Percentiles rank a stretch among this genome's conserved stretches.
Evolutionary conservation across 1,139 yeast species (phyloP).

Genomic region (Suhomyces coccinellae): DNA sequence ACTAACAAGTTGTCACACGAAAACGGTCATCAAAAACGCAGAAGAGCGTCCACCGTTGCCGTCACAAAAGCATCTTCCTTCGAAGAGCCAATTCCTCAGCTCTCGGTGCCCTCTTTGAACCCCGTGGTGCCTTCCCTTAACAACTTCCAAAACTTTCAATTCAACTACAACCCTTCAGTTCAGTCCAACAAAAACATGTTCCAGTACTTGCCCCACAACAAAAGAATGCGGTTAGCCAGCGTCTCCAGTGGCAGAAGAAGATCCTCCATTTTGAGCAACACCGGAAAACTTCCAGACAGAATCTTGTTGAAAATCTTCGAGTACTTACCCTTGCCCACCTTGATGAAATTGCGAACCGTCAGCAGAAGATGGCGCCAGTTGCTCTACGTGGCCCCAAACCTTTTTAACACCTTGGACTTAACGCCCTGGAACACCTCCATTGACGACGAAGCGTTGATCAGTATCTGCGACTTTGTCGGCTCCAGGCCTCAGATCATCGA

Average conservation of each 20-base stretch:
- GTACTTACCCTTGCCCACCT: slow-evolving; percentile 50
- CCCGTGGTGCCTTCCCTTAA: slow-evolving; percentile 35
- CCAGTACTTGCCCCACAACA: slow-evolving; percentile 54
- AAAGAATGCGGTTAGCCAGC: slow-evolving; percentile 48
- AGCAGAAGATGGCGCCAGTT: slow-evolving; percentile 69
- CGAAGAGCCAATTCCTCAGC: slow-evolving; percentile 11
- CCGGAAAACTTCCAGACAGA: slow-evolving; percentile 61
- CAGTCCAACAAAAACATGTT: slow-evolving; percentile 21
- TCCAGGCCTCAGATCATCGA: slow-evolving; percentile 61
- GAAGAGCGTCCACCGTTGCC: slow-evolving; percentile 8
- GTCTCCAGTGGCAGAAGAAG: slow-evolving; percentile 46
- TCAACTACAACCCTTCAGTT: slow-evolving; percentile 6
- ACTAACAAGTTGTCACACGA: not conserved
- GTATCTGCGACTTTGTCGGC: slow-evolving; percentile 70
- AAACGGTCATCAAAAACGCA: slow-evolving; percentile 11
- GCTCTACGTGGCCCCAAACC: slow-evolving; percentile 54
- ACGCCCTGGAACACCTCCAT: slow-evolving; percentile 61
- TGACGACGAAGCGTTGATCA: slow-evolving; percentile 55
- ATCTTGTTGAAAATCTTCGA: slow-evolving; percentile 54
- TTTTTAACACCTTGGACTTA: slow-evolving; percentile 54
- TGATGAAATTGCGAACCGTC: slow-evolving; percentile 58
- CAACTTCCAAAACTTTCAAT: slow-evolving; percentile 26
- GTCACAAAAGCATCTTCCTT: slow-evolving; percentile 6
- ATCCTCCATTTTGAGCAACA: slow-evolving; percentile 52
- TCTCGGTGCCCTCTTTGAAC: slow-evolving; percentile 37